These are phyloP conservation scores for Pulveroboletus sp. DNA, from an alignment of 768 basidiomycete species.

Conservation along the genomic window DNA sequence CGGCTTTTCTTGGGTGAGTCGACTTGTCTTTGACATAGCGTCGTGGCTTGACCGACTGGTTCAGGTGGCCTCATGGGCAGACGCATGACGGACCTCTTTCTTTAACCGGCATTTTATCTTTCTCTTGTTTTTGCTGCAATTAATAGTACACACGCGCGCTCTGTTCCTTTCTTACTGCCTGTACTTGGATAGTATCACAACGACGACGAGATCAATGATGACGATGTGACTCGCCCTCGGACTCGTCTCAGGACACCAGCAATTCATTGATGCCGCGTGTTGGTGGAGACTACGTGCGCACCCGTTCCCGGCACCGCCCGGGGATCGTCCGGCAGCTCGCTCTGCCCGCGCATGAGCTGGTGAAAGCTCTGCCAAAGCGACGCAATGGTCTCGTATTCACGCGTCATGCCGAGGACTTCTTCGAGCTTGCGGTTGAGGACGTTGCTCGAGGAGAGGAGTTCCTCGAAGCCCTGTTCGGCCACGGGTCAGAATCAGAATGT, in stretches of 20 bases:
- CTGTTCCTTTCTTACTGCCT: conserved; percentile 26
- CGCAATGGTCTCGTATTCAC: conserved; percentile 87
- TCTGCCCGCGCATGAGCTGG: conserved; percentile 62
- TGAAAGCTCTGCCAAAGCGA: conserved; percentile 81
- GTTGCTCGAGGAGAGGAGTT: conserved; percentile 80
- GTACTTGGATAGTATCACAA: conserved; percentile 39
- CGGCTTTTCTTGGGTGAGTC: conserved; percentile 88
- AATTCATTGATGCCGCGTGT: conserved; percentile 24
- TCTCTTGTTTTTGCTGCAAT: conserved; percentile 27
- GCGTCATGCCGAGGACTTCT: conserved; percentile 88
- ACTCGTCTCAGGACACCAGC: conserved; percentile 3
- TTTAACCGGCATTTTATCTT: conserved; percentile 26
- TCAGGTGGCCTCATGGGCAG: conserved; percentile 53
- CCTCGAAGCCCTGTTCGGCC: conserved; percentile 71
- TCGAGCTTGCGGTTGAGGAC: conserved; percentile 86
- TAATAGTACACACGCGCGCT: conserved; percentile 29
- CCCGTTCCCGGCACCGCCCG: conserved; percentile 63
- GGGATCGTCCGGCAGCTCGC: conserved; percentile 30
- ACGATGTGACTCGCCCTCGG: conserved; percentile 19
- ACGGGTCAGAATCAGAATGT: background rate
- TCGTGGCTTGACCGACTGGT: background rate
- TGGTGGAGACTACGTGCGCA: conserved; percentile 50
- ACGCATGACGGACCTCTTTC: conserved; percentile 37
- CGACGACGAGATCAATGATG: conserved; percentile 10
- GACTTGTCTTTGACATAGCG: background rate